phyloP scores from a whole-genome alignment of 2,329 filamentous ascomycete genomes.

The Mycosphaerelloides madeirae region DNA sequence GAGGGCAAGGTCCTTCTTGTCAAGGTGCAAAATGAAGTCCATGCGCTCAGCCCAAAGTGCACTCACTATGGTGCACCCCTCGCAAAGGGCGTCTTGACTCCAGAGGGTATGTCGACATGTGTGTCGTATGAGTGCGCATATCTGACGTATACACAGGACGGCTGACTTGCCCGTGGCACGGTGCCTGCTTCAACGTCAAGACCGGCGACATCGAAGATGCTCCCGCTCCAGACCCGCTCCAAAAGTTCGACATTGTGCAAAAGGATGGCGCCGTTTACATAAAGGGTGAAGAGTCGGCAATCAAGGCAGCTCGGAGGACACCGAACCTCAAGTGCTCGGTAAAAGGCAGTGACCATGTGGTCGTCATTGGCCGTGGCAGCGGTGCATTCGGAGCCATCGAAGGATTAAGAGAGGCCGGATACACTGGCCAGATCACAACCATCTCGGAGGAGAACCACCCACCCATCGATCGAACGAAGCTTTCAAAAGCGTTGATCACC shows the following conservation, averaged over 20 bases:
- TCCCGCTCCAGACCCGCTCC: constrained; percentile 79
- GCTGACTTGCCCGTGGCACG: constrained; percentile 62
- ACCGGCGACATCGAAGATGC: constrained; percentile 95
- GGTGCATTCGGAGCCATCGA: constrained; percentile 79
- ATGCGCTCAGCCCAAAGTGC: constrained; percentile 79
- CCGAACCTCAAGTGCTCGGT: constrained; percentile 68
- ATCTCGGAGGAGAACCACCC: constrained; percentile 72
- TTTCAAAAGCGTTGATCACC: constrained; percentile 86
- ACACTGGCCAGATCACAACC: constrained; percentile 72
- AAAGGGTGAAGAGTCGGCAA: constrained; percentile 68
- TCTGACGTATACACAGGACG: no score
- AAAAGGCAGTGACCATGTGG: constrained; percentile 58
- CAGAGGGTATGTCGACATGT: constrained; percentile 79
- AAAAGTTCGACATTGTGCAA: constrained; percentile 74
- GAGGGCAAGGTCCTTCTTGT: constrained; percentile 80
- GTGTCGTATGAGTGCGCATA: constrained; percentile 40
- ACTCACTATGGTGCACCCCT: constrained; percentile 90
- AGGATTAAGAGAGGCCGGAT: constrained; percentile 75
- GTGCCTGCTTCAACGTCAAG: constrained; percentile 86
- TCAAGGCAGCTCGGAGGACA: constrained; percentile 71
- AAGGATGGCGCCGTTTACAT: constrained; percentile 82
- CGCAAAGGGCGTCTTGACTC: constrained; percentile 76
- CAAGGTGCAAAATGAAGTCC: constrained; percentile 69
- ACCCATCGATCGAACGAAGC: constrained; percentile 89
- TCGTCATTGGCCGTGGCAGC: constrained; percentile 83